Evolutionary conservation across 2,329 filamentous ascomycete genomes (phyloP).

Genomic region (Paraphaeosphaeria minitans): DNA sequence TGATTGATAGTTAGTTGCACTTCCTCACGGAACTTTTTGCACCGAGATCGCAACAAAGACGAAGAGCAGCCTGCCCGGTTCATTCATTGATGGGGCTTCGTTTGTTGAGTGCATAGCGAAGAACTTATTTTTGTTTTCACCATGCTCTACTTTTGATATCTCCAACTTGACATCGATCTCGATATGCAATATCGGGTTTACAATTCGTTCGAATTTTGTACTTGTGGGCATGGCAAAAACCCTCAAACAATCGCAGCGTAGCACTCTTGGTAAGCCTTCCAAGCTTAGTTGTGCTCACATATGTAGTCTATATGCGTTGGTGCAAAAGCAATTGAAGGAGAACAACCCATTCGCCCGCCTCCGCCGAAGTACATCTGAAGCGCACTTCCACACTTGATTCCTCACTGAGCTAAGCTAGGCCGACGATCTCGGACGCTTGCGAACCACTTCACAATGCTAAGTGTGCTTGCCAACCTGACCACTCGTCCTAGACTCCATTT

Average conservation of each 20-base stretch:
- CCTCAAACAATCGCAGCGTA: too few relatives aligned
- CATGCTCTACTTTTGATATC: neutral
- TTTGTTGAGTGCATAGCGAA: neutral
- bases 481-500: neutral
- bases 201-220: too few relatives aligned
- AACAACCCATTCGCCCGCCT: too few relatives aligned
- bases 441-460: neutral
- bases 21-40: neutral
- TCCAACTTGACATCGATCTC: neutral
- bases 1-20: neutral
- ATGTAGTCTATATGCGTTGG: neutral
- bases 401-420: neutral
- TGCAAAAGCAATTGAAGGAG: neutral
- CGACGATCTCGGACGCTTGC: neutral
- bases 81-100: neutral
- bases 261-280: too few relatives aligned
- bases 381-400: neutral
- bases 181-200: neutral
- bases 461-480: neutral
- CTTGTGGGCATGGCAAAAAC: too few relatives aligned
- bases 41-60: neutral
- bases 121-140: neutral
- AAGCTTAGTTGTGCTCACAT: too few relatives aligned
- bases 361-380: neutral
- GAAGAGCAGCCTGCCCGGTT: neutral